phyloP scores from a whole-genome alignment of 306 rosid genomes.

The Castanea mollissima region DNA sequence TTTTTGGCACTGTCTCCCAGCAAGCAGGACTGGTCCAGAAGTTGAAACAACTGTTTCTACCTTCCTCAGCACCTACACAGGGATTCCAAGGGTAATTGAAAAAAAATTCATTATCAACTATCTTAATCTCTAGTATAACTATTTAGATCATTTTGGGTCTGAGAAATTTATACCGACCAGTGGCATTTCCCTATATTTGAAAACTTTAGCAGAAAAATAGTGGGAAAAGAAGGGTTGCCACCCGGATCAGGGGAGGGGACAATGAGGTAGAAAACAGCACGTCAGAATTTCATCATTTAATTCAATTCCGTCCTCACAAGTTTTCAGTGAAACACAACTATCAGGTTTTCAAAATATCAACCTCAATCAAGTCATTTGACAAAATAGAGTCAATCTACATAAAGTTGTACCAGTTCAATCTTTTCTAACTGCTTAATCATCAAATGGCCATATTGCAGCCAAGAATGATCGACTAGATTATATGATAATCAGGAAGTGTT shows the following conservation, averaged over 20 bases:
- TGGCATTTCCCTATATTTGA: not conserved
- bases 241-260: no score
- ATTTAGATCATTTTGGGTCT: not conserved
- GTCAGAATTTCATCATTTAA: not conserved
- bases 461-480: not conserved
- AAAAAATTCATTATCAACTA: not conserved
- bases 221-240: no score
- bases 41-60: conserved; percentile 6
- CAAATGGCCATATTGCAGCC: not conserved
- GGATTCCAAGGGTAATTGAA: not conserved
- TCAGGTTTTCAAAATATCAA: not conserved
- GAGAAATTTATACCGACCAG: not conserved
- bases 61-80: conserved; percentile 18
- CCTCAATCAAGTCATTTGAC: not conserved
- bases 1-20: not conserved
- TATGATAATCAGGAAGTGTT: not conserved
- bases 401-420: not conserved
- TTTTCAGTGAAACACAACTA: not conserved
- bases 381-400: not conserved
- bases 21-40: conserved; percentile 13
- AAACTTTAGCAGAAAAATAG: not conserved
- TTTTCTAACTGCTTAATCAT: not conserved
- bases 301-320: not conserved
- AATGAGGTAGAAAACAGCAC: not conserved
- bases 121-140: not conserved